Conservation (phyloP, 768 basidiomycete species). For the Boletus pseudo-olivaceus region DNA sequence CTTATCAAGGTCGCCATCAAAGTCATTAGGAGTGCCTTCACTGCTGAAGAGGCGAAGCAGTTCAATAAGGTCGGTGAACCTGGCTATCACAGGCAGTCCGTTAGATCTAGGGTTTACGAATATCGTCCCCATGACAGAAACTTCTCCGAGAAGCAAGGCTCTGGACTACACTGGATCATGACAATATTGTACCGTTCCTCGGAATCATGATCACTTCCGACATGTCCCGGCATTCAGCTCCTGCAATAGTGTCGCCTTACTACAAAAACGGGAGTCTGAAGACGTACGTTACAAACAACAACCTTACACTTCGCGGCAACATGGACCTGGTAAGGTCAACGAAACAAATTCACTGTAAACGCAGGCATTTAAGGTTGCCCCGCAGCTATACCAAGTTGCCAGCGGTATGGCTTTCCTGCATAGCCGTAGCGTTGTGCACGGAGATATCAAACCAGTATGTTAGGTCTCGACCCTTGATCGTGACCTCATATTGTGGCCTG, state of each 20-base stretch:
- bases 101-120: not conserved
- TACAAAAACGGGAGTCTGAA: conserved; percentile 23
- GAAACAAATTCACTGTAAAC: not conserved
- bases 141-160: conserved; percentile 27
- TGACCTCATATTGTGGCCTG: not conserved
- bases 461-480: not conserved
- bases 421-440: conserved; percentile 27
- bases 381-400: conserved; percentile 21
- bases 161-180: conserved; percentile 22
- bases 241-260: conserved; percentile 27
- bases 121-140: conserved; percentile 13
- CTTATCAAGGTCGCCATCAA: conserved; percentile 25
- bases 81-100: no score
- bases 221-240: conserved; percentile 12
- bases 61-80: conserved; percentile 19
- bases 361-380: not conserved
- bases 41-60: conserved; percentile 11
- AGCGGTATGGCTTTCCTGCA: conserved; percentile 27
- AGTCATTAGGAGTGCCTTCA: conserved; percentile 21
- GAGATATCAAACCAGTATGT: conserved; percentile 38
- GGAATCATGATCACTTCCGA: conserved; percentile 20
- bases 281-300: conserved; percentile 8
- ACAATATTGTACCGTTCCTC: conserved; percentile 25
- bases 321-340: conserved; percentile 21
- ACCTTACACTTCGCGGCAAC: conserved; percentile 8